Evolutionary conservation across 306 rosid species (phyloP).

Genomic region (Sphenostylis stenocarpa): DNA sequence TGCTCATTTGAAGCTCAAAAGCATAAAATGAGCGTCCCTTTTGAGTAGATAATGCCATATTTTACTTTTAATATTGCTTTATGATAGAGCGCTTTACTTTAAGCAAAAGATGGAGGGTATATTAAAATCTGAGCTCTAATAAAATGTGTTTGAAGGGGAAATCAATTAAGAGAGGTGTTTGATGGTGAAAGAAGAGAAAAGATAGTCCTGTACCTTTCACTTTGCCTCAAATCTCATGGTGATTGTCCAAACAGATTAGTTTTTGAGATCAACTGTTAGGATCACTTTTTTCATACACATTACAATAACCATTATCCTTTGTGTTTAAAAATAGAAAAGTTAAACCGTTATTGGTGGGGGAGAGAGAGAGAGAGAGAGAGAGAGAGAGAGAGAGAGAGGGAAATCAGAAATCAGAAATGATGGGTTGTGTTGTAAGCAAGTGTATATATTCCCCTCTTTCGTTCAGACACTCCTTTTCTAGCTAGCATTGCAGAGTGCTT

Average conservation of each 20-base stretch:
- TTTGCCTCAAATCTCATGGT: slow-evolving; percentile 53
- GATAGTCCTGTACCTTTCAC: slow-evolving; percentile 46
- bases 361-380: slow-evolving; percentile 45
- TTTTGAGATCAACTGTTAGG: slow-evolving; percentile 26
- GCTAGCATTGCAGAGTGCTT: slow-evolving; percentile 66
- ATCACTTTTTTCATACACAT: slow-evolving; percentile 35
- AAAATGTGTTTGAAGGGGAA: slow-evolving; percentile 43
- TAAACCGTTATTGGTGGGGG: slow-evolving; percentile 54
- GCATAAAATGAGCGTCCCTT: slow-evolving; percentile 91
- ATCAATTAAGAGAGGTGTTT: slow-evolving; percentile 24
- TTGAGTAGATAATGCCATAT: slow-evolving; percentile 99
- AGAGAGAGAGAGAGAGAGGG: slow-evolving; percentile 44
- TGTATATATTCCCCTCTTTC: slow-evolving; percentile 54
- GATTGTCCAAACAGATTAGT: slow-evolving; percentile 30
- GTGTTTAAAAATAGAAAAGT: slow-evolving; percentile 33
- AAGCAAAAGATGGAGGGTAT: slow-evolving; percentile 57
- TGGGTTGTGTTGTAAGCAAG: slow-evolving; percentile 57
- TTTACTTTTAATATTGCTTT: slow-evolving; percentile 91
- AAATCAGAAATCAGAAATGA: slow-evolving; percentile 8
- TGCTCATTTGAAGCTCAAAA: slow-evolving; percentile 89
- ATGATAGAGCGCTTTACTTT: slow-evolving; percentile 81
- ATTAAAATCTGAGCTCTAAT: slow-evolving; percentile 43
- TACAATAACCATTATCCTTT: slow-evolving; percentile 32
- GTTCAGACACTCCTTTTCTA: slow-evolving; percentile 91
- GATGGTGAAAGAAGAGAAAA: slow-evolving; percentile 57